Evolutionary conservation across 768 basidiomycete genomes (phyloP), one percentile per base, ranked within the genome.

Genomic region (Lentinula sp.): DNA sequence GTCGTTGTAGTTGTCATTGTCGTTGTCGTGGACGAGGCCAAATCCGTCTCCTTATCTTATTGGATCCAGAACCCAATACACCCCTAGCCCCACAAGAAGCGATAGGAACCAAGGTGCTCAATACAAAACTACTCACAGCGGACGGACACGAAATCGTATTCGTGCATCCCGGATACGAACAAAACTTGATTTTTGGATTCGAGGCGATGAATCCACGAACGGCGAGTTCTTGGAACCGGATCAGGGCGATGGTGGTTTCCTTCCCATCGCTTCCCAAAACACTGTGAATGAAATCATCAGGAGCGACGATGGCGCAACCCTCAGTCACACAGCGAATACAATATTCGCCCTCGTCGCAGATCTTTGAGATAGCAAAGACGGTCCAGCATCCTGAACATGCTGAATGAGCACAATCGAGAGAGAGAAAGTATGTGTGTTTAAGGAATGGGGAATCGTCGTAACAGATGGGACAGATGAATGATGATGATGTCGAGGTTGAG

Each of bases 141-240:
- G 23, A 23, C 23, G 23, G 23, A 23, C 28, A 23, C 23, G 23
- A 23, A 23, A 23, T 23, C 23, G 23, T 23, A 23, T 23, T 23
- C 23, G 23, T 23, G 23, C 23, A 23, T 23, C 23, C 23, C 2
- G 23, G 23, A 23, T 23, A 23, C 23, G 23, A 2, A 23, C 23
- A 23, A 23, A 23, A 23, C 23, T 23, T 23, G 23, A 23, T 1
- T 23, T 23, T 85, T 34, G 85, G 75, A 72, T 87, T 88, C 69
- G 90, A 91, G n/a, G 83, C 84, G 16, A 99, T 97, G 72, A 90
- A 98, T 73, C 96, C 86, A 58, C 95, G 87, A 54, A 92, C 85
- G 54, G 95, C 79, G 35, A 98, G 84, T 68, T 93, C 92, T 64
- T 90, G 85, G 77, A 93, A 95, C 54, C 94, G 89, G 39, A 69